These are phyloP conservation scores for Nothophaeocryptopus gaeumannii DNA, from an alignment of 2,329 filamentous ascomycete genomes.

Conservation along the genomic window DNA sequence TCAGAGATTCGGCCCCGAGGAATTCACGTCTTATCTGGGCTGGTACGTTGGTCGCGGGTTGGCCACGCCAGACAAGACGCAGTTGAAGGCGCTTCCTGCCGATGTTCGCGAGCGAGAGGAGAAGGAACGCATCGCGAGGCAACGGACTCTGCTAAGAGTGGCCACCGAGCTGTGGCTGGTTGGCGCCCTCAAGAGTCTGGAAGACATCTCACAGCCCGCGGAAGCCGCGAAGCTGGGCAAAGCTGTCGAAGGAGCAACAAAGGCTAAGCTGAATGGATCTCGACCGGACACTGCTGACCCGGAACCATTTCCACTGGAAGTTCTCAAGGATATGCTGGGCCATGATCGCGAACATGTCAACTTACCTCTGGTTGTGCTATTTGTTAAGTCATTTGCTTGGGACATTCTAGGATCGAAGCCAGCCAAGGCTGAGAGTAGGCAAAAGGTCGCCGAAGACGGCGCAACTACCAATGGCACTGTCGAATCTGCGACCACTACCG, in stretches of 20 bases:
- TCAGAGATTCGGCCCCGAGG: conserved; percentile 83
- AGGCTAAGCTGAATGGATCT: conserved; percentile 58
- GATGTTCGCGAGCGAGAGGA: conserved; percentile 93
- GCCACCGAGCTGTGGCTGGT: conserved; percentile 97
- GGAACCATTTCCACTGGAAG: conserved; percentile 93
- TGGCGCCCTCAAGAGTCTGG: conserved; percentile 77
- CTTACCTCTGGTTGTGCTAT: conserved; percentile 84
- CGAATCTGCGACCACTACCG: conserved; percentile 52
- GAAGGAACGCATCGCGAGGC: conserved; percentile 83
- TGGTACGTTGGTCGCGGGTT: conserved; percentile 91
- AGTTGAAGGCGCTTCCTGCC: conserved; percentile 71
- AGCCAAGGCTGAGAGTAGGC: conserved; percentile 72
- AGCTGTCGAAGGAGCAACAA: conserved; percentile 56
- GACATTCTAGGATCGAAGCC: conserved; percentile 82
- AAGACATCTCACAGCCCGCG: conserved; percentile 64
- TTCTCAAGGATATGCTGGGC: conserved; percentile 93
- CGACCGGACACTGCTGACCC: conserved; percentile 63
- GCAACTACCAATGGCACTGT: conserved; percentile 57
- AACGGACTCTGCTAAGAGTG: conserved; percentile 80
- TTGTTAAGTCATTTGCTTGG: conserved; percentile 95
- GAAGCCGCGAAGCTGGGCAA: conserved; percentile 59
- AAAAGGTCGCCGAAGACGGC: conserved; percentile 78
- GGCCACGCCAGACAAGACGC: conserved; percentile 82
- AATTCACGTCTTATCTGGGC: conserved; percentile 87
- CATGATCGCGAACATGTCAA: conserved; percentile 92